These are phyloP conservation scores for Jimgerdemannia flammicorona DNA, from an alignment of 192 early-diverging fungal genomes.

Conservation along the genomic window DNA sequence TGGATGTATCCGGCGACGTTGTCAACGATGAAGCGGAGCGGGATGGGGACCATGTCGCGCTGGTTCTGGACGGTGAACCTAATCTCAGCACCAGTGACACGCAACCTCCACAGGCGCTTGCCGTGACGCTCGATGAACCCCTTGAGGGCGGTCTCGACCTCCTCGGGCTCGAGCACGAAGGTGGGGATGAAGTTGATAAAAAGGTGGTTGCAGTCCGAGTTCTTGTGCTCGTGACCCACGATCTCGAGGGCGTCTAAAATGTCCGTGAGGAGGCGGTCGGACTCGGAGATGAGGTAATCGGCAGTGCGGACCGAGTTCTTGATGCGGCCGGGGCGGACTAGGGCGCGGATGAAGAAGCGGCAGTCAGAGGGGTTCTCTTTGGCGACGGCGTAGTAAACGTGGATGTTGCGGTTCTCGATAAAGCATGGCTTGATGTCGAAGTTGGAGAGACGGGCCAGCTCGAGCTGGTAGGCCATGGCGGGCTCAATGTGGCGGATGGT, in stretches of 20 bases:
- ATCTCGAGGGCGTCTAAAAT: slow-evolving; percentile 95
- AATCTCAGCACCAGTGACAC: slow-evolving; percentile 95
- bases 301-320: slow-evolving; percentile 78
- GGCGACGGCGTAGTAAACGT: slow-evolving; percentile 92
- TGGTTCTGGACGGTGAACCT: slow-evolving; percentile 87
- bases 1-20: slow-evolving; percentile 91
- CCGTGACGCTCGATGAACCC: slow-evolving; percentile 93
- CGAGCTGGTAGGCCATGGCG: slow-evolving; percentile 95
- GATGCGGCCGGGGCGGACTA: slow-evolving; percentile 89
- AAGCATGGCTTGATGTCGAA: slow-evolving; percentile 97
- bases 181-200: slow-evolving; percentile 98
- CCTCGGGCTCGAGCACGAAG: slow-evolving; percentile 82
- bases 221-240: slow-evolving; percentile 83
- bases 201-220: slow-evolving; percentile 98
- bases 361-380: slow-evolving; percentile 94
- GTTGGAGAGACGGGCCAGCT: slow-evolving; percentile 87
- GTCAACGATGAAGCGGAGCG: slow-evolving; percentile 88
- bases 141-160: slow-evolving; percentile 80
- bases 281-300: slow-evolving; percentile 94
- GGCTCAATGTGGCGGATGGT: slow-evolving; percentile 99
- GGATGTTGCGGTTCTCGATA: slow-evolving; percentile 91
- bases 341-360: slow-evolving; percentile 96
- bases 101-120: slow-evolving; percentile 89
- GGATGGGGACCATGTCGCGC: slow-evolving; percentile 48
- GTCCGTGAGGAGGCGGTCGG: slow-evolving; percentile 89